Conservation (phyloP, 768 basidiomycete genomes). For the Gautieria morchelliformis region DNA sequence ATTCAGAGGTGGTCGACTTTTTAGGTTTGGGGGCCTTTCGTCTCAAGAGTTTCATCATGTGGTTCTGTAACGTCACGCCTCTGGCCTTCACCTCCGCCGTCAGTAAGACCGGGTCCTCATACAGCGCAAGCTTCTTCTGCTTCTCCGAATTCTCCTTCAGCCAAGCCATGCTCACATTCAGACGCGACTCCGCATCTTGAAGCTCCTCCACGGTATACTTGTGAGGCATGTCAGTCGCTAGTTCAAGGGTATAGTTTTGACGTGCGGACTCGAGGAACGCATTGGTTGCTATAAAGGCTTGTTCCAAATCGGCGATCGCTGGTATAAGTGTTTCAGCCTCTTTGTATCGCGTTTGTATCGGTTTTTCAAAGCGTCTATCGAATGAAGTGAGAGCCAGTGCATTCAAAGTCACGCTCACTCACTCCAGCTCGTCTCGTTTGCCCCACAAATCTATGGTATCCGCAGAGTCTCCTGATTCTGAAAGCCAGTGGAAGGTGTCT, state of each 20-base stretch:
- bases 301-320: constrained; percentile 83
- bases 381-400: neutral
- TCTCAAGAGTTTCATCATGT: constrained; percentile 57
- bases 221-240: constrained; percentile 47
- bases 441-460: constrained; percentile 64
- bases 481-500: constrained; percentile 75
- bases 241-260: constrained; percentile 60
- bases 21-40: constrained; percentile 58
- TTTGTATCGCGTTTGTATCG: constrained; percentile 78
- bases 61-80: constrained; percentile 70
- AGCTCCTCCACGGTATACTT: constrained; percentile 88
- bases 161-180: constrained; percentile 81
- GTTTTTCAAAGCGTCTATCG: constrained; percentile 61
- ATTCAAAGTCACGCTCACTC: constrained; percentile 23
- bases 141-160: constrained; percentile 70
- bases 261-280: constrained; percentile 81
- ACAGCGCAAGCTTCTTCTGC: constrained; percentile 63
- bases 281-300: constrained; percentile 37
- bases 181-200: constrained; percentile 60
- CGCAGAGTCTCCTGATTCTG: constrained; percentile 75
- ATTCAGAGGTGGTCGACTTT: constrained; percentile 36
- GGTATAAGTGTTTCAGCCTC: constrained; percentile 83
- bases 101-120: constrained; percentile 81
- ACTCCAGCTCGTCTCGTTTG: constrained; percentile 80
- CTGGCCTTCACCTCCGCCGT: constrained; percentile 79